phyloP scores from a whole-genome alignment of 495 filamentous ascomycete genomes.

The Penicillium egyptiacum region DNA sequence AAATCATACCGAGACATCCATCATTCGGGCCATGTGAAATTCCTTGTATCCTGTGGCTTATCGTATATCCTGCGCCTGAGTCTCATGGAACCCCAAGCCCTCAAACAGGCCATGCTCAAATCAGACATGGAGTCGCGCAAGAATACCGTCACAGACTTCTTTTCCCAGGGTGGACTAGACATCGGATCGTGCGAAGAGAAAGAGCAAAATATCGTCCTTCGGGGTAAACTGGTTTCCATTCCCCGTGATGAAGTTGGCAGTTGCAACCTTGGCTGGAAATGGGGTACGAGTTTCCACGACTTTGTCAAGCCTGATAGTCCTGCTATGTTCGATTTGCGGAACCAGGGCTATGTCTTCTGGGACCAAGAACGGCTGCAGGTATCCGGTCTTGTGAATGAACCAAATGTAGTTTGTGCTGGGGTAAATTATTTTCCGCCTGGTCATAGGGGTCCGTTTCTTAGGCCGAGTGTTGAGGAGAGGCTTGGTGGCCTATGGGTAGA shows the following conservation, averaged over 20 bases:
- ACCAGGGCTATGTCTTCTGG: slow-evolving; percentile 10
- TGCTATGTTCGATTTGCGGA: neutral
- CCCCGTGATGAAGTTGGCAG: neutral
- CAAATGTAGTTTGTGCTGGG: neutral
- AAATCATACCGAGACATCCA: no score
- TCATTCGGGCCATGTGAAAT: no score
- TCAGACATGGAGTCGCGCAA: no score
- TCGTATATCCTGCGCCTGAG: no score
- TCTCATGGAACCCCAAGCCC: no score
- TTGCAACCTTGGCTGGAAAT: slow-evolving; percentile 2
- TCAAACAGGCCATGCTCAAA: no score
- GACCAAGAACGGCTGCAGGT: neutral
- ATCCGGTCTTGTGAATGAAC: slow-evolving; percentile 5
- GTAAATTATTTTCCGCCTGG: neutral
- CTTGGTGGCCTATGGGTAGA: neutral
- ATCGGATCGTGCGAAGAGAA: neutral
- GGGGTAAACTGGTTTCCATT: slow-evolving; percentile 2
- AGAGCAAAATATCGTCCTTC: neutral
- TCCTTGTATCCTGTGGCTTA: no score
- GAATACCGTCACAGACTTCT: no score
- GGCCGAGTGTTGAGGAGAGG: slow-evolving; percentile 3
- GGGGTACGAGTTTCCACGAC: slow-evolving; percentile 4
- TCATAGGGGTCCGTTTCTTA: neutral
- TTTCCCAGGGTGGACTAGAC: neutral
- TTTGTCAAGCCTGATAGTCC: slow-evolving; percentile 2